These are phyloP conservation scores for Casuarina cunninghamiana DNA, from an alignment of 306 rosid species.

Conservation along the genomic window DNA sequence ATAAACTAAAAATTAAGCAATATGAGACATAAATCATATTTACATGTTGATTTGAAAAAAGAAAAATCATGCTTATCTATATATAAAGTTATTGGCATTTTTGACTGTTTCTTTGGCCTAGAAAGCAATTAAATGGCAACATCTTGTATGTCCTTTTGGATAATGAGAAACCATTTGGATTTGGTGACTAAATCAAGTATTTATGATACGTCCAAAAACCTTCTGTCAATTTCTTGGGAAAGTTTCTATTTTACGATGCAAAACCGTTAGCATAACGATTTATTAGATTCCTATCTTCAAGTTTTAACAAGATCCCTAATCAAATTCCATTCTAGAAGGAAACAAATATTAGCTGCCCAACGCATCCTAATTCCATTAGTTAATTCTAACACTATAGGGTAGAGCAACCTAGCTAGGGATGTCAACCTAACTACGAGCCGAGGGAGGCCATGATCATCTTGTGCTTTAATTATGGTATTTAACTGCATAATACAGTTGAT, in stretches of 20 bases:
- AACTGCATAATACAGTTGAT: neutral
- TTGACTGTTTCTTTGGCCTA: neutral
- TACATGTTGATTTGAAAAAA: neutral
- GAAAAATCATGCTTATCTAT: conserved; percentile 14
- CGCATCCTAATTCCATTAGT: neutral
- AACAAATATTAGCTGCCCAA: neutral
- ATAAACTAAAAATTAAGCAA: too few relatives aligned
- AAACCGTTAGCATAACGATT: neutral
- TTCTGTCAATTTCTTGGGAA: too few relatives aligned
- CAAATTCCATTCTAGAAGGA: neutral
- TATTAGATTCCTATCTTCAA: neutral
- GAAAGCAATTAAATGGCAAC: neutral
- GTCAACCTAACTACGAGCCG: neutral
- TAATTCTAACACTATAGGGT: neutral
- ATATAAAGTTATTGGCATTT: neutral
- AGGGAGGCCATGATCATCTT: conserved; percentile 23
- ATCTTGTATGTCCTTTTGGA: neutral
- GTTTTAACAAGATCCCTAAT: neutral
- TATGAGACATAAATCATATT: neutral
- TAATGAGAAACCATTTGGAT: neutral
- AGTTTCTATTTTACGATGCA: neutral
- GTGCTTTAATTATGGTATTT: conserved; percentile 19
- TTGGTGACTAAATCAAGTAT: neutral
- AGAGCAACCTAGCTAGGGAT: neutral
- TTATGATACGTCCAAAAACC: too few relatives aligned